phyloP scores from a whole-genome alignment of 2,329 filamentous ascomycete species.

The Neonectria sp. region DNA sequence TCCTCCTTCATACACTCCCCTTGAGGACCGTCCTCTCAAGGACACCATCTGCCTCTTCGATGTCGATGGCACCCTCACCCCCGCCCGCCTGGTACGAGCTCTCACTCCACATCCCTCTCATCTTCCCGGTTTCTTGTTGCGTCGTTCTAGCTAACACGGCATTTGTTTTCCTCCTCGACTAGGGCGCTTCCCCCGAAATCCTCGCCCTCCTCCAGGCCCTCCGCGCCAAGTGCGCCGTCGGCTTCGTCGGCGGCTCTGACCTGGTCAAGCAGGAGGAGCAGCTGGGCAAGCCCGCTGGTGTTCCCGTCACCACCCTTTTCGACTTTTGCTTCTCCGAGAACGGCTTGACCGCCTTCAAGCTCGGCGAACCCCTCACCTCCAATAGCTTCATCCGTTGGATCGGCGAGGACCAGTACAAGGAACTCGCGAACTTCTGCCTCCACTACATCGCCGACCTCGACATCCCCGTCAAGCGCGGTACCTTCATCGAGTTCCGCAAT shows the following conservation, averaged over 20 bases:
- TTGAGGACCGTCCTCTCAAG: constrained; percentile 88
- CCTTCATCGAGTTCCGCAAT: constrained; percentile 90
- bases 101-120: not conserved
- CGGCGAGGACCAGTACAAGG: constrained; percentile 87
- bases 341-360: constrained; percentile 90
- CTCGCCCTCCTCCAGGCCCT: constrained; percentile 83
- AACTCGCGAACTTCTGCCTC: constrained; percentile 81
- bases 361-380: constrained; percentile 81
- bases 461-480: constrained; percentile 86
- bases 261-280: constrained; percentile 97
- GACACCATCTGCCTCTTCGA: constrained; percentile 97
- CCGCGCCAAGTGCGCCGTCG: constrained; percentile 90
- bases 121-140: not conserved
- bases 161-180: constrained; percentile 15
- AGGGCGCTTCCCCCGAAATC: constrained; percentile 85
- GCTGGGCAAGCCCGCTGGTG: constrained; percentile 75
- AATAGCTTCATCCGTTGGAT: constrained; percentile 94
- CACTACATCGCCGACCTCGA: constrained; percentile 90
- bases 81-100: constrained; percentile 78
- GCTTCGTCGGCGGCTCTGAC: constrained; percentile 94
- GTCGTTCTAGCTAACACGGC: constrained; percentile 3
- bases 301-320: constrained; percentile 87
- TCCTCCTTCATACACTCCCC: constrained; percentile 73
- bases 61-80: constrained; percentile 93
- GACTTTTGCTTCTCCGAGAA: constrained; percentile 99